phyloP scores from a whole-genome alignment of 441 rosid species.

The Raphanus hybrid region DNA sequence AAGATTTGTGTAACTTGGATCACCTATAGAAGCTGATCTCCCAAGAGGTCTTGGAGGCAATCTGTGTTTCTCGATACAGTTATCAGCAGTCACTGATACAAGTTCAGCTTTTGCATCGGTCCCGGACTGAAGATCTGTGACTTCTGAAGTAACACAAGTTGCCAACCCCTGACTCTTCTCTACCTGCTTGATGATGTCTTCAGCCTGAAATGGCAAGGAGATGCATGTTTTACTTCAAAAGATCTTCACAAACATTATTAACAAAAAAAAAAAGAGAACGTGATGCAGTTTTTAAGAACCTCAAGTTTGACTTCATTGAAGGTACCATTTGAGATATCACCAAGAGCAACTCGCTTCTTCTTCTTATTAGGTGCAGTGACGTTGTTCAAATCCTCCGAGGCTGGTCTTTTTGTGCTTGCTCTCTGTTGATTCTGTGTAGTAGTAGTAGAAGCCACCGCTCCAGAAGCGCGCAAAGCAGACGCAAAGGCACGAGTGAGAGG shows the following conservation, averaged over 20 bases:
- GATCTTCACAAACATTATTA: conserved; percentile 17
- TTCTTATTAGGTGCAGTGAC: conserved; percentile 51
- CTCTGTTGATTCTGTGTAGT: conserved; percentile 46
- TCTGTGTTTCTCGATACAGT: conserved; percentile 24
- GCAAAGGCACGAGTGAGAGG: conserved; percentile 77
- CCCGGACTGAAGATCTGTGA: conserved; percentile 33
- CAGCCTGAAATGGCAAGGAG: conserved; percentile 17
- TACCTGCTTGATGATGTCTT: conserved; percentile 38
- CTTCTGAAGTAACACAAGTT: conserved; percentile 31
- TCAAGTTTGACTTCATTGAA: conserved; percentile 53
- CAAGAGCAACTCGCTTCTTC: conserved; percentile 63
- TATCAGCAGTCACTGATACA: conserved; percentile 28
- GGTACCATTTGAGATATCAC: conserved; percentile 75
- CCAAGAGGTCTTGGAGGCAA: conserved; percentile 35
- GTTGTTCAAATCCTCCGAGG: conserved; percentile 53
- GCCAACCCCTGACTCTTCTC: conserved; percentile 14
- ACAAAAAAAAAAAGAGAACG: conserved; percentile 20
- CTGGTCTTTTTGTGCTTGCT: conserved; percentile 61
- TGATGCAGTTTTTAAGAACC: conserved; percentile 55
- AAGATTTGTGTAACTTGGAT: background rate
- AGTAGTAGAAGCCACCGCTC: conserved; percentile 20
- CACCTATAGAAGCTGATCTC: conserved; percentile 28
- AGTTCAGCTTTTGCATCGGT: conserved; percentile 23
- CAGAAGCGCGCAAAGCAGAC: conserved; percentile 55
- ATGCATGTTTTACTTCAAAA: conserved; percentile 28